phyloP scores from a whole-genome alignment of 345 rosid species.

The Combretum micranthum region DNA sequence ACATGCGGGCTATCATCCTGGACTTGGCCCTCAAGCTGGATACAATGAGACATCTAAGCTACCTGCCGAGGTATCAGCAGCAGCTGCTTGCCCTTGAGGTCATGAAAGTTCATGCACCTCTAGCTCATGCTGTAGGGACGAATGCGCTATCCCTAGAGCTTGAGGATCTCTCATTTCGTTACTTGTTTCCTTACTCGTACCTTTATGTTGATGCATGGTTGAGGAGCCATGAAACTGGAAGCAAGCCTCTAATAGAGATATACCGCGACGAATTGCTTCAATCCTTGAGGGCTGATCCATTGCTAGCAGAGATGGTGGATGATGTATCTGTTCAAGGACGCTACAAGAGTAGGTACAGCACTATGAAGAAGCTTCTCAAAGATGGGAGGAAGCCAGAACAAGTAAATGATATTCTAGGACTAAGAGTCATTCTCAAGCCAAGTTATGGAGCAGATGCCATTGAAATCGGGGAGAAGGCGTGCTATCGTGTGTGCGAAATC shows the following conservation, averaged over 20 bases:
- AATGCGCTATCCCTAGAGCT: slow-evolving; percentile 64
- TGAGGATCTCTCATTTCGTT: slow-evolving; percentile 77
- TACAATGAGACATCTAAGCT: slow-evolving; percentile 75
- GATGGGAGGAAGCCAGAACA: slow-evolving; percentile 84
- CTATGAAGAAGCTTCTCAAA: slow-evolving; percentile 90
- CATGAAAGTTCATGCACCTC: slow-evolving; percentile 72
- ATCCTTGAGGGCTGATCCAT: slow-evolving; percentile 44
- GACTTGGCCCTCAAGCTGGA: slow-evolving; percentile 79
- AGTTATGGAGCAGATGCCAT: slow-evolving; percentile 22
- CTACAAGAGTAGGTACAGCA: slow-evolving; percentile 80
- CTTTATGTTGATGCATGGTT: slow-evolving; percentile 81
- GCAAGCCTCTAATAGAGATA: slow-evolving; percentile 50
- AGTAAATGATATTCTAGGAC: slow-evolving; percentile 78
- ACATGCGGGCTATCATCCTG: slow-evolving; percentile 75
- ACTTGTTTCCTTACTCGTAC: slow-evolving; percentile 78
- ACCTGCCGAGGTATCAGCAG: slow-evolving; percentile 70
- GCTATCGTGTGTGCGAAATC: slow-evolving; percentile 64
- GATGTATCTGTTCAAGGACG: slow-evolving; percentile 65
- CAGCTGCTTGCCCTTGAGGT: slow-evolving; percentile 69
- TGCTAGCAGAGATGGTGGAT: slow-evolving; percentile 46
- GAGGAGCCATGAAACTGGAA: slow-evolving; percentile 53
- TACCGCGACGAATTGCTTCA: slow-evolving; percentile 59
- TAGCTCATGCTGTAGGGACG: slow-evolving; percentile 80
- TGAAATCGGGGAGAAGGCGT: slow-evolving; percentile 50
- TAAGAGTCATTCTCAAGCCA: slow-evolving; percentile 67